phyloP scores from a whole-genome alignment of 345 rosid genomes.

The Dipteronia sinensis region DNA sequence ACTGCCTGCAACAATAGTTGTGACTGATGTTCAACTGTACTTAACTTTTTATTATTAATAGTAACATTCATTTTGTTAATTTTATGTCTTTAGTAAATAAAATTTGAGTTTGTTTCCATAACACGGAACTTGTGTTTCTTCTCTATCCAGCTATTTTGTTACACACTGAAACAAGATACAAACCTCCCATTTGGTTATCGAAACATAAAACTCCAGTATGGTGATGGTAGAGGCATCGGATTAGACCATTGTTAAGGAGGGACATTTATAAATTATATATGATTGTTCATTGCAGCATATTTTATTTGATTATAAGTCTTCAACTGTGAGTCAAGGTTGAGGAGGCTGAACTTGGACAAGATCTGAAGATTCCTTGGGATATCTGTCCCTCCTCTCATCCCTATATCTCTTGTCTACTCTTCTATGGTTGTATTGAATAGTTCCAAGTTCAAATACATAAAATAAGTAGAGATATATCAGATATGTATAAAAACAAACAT shows the following conservation, averaged over 20 bases:
- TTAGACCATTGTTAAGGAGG: too few species aligned
- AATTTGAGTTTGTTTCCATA: neutral
- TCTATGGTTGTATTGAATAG: neutral
- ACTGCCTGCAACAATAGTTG: neutral
- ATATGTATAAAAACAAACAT: too few species aligned
- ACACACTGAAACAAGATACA: neutral
- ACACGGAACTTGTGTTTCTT: neutral
- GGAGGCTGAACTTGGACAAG: neutral
- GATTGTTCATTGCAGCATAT: neutral
- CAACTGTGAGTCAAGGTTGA: neutral
- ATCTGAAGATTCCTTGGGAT: constrained; percentile 7
- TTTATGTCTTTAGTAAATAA: neutral
- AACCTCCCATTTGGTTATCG: neutral
- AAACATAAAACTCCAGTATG: neutral
- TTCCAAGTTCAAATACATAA: neutral
- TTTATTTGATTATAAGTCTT: neutral
- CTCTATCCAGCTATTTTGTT: neutral
- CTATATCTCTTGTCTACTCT: neutral
- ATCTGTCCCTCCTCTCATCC: neutral
- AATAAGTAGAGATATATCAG: neutral
- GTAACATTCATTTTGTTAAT: neutral
- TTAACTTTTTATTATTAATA: neutral
- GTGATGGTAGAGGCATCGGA: too few species aligned
- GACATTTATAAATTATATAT: neutral
- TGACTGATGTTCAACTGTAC: neutral